Evolutionary conservation across 345 rosid genomes (phyloP), one percentile per base, ranked within the genome.

Genomic region (Microcos paniculata): DNA sequence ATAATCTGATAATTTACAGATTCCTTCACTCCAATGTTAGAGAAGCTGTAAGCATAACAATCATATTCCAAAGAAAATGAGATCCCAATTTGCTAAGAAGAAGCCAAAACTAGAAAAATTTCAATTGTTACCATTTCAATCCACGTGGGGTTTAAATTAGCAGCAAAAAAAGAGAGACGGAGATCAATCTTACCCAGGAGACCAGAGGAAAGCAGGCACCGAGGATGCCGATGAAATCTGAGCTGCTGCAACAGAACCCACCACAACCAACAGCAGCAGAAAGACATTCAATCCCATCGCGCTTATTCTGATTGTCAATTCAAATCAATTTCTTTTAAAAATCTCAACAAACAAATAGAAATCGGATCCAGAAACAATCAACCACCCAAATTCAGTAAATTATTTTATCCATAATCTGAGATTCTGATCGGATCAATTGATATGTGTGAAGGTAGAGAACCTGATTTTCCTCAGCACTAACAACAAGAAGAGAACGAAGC

Each of bases 151-250:
- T 71, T 15, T 56, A 61, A 73, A 42, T 51, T 15, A 66, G 31
- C 80, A 84, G 91, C 55, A 64, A 52, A 76, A 55, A 42, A 43
- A 75, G 81, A 82, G 90, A 26, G 26, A n/a, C n/a, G n/a, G n/a
- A n/a, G 7, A 49, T 30, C 18, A 46, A 69, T 18, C 11, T 49
- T 49, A 69, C 72, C 9, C 28, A 4, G 93, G 88, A 76, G 96
- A 90, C 98, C 98, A 96, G 16, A 96, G 81, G 74, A 93, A 88
- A 75, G 97, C 98, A 26, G 98, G 94, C 31, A 82, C 90, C 2
- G 93, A 85, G 14, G 88, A 74, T 24, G 85, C 81, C 6, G 70
- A 62, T 21, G 84, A 81, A 77, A 78, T n/a, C 45, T 82, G 77
- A 69, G 86, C 56, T 19, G 78, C 48, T 6, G 74, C 78, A 21